phyloP scores from a whole-genome alignment of 345 rosid species.

The Gossypium anomalum region DNA sequence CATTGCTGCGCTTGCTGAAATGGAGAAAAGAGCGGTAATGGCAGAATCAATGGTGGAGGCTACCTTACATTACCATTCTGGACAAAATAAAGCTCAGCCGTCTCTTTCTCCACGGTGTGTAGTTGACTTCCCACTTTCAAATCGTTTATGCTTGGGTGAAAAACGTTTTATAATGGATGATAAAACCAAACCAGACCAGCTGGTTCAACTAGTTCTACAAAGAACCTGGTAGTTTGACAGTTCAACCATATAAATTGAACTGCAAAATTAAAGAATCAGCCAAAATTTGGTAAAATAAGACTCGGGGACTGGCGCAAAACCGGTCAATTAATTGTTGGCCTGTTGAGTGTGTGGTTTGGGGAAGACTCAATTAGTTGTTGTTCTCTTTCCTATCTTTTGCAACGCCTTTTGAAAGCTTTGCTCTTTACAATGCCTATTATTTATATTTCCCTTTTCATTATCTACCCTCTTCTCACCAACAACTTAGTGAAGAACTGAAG shows the following conservation, averaged over 20 bases:
- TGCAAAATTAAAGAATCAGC: too few species aligned
- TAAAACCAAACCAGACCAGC: neutral
- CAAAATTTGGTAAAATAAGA: too few species aligned
- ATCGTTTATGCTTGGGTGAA: neutral
- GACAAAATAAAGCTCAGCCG: constrained; percentile 77
- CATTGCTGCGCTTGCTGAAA: constrained; percentile 65
- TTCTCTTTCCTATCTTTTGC: neutral
- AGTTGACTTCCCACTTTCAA: neutral
- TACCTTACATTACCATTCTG: constrained; percentile 89
- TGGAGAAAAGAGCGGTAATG: constrained; percentile 97
- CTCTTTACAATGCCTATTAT: neutral
- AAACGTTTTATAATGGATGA: neutral
- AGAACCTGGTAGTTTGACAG: too few species aligned
- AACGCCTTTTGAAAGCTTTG: neutral
- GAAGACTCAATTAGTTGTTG: neutral
- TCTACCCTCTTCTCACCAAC: neutral
- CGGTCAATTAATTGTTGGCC: neutral
- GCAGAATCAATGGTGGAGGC: constrained; percentile 99
- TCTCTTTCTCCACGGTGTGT: constrained; percentile 89
- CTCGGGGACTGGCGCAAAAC: too few species aligned
- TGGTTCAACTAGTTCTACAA: neutral
- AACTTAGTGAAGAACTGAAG: neutral
- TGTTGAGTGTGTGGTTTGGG: neutral
- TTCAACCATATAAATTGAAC: too few species aligned
- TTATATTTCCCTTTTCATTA: neutral